Evolutionary conservation across 495 filamentous ascomycete species (phyloP).

Genomic region (Tuber brumale): DNA sequence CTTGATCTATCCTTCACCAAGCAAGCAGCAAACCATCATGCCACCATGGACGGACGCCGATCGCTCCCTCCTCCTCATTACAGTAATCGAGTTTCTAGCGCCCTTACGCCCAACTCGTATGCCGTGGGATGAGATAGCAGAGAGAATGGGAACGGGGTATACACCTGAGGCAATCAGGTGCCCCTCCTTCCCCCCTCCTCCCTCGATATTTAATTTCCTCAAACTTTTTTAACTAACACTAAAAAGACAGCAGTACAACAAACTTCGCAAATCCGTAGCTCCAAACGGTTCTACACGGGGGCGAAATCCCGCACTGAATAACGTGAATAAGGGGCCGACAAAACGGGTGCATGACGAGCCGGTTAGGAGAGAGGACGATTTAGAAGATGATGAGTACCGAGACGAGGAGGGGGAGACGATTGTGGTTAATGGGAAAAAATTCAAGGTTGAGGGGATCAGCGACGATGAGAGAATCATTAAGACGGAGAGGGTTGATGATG

Average conservation of each 20-base stretch:
- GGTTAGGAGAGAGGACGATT: background rate
- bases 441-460: slow-evolving; percentile 6
- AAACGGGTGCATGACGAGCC: background rate
- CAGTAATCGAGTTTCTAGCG: slow-evolving; percentile 26
- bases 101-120: slow-evolving; percentile 13
- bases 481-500: slow-evolving; percentile 23
- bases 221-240: background rate
- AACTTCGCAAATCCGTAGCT: slow-evolving; percentile 23
- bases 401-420: background rate
- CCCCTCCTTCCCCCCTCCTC: background rate
- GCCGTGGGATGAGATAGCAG: slow-evolving; percentile 26
- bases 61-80: slow-evolving; percentile 20
- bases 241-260: slow-evolving; percentile 29
- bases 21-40: background rate
- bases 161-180: slow-evolving; percentile 24
- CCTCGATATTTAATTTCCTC: background rate
- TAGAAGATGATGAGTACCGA: slow-evolving; percentile 1
- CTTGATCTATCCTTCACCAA: background rate
- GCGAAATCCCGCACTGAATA: background rate
- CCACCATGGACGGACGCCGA: slow-evolving; percentile 25
- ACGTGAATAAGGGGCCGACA: slow-evolving; percentile 7
- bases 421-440: background rate
- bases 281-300: background rate
- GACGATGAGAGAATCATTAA: slow-evolving; percentile 16
- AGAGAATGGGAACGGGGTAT: slow-evolving; percentile 31